phyloP scores from a whole-genome alignment of 2,329 filamentous ascomycete genomes.

The Aspergillus pseudotamarii region DNA sequence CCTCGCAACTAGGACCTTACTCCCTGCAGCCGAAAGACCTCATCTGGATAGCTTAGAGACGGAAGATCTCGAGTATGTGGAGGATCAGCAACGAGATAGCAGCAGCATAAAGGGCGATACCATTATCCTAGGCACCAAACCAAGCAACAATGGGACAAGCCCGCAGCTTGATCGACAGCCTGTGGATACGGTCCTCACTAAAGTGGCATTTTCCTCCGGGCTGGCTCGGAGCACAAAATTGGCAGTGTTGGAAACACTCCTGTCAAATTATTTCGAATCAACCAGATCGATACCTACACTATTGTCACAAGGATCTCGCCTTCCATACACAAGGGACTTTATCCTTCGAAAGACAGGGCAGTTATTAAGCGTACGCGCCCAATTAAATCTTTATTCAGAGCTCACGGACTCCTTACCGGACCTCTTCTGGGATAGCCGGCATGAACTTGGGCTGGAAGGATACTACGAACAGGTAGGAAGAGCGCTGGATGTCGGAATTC shows the following conservation, averaged over 20 bases:
- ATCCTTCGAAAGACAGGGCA: constrained; percentile 94
- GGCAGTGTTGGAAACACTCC: constrained; percentile 81
- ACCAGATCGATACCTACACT: constrained; percentile 80
- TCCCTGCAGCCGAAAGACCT: constrained; percentile 74
- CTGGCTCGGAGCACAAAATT: constrained; percentile 91
- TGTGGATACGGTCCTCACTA: constrained; percentile 73
- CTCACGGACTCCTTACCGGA: constrained; percentile 93
- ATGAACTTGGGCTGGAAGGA: constrained; percentile 85
- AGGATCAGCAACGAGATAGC: constrained; percentile 71
- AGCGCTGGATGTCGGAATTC: constrained; percentile 85
- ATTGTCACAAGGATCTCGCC: constrained; percentile 67
- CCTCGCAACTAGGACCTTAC: constrained; percentile 71
- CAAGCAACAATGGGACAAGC: constrained; percentile 27
- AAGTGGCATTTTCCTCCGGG: constrained; percentile 95
- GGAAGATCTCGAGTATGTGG: constrained; percentile 85
- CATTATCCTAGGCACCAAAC: constrained; percentile 81
- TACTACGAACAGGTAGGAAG: constrained; percentile 95
- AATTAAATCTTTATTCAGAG: constrained; percentile 95
- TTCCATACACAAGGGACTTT: constrained; percentile 71
- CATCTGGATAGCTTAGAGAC: constrained; percentile 75
- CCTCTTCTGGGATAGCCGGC: constrained; percentile 91
- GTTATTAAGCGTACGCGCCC: constrained; percentile 82
- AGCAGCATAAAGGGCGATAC: constrained; percentile 84
- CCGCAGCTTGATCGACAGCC: constrained; percentile 34
- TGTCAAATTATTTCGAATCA: constrained; percentile 82